Evolutionary conservation across 1,139 yeast genomes (phyloP), one percentile per base, ranked within the genome.

Genomic region (Yamadazyma epiphylla): DNA sequence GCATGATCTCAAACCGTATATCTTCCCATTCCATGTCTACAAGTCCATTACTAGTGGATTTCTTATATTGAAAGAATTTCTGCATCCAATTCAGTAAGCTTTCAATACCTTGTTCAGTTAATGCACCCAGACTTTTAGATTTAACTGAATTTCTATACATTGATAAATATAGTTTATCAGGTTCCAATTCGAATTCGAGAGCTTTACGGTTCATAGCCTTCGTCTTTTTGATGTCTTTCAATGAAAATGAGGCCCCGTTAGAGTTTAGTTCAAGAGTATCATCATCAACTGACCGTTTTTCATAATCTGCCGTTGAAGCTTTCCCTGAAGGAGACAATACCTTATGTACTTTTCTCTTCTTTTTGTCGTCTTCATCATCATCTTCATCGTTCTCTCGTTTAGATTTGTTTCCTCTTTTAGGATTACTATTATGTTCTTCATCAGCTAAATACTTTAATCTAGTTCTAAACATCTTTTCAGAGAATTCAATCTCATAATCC

Each of bases 401-500:
- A 5, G 60, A 44, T 35, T 57, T 59, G 41, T 55, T 60, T 2
- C 62, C 63, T 22, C 64, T 40, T 32, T 60, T 60, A 4, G 64
- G 63, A 19, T 55, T 55, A 36, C 43, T 48, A 35, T 52, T 56
- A 41, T 58, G 60, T 32, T 60, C 68, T 38, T 68, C 74, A 32
- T 67, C 77, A 2, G 64, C 70, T 33, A 82, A 58, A 47, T 78
- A 80, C 35, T 64, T 65, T 32, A 66, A 58, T 35, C 96, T 72
- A 30, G 81, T 74, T 26, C 64, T 62, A 37, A 71, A 72, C 85
- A 87, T 85, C 24, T 64, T 69, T 27, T 73, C 72, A 1, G 95
- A 94, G 56, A 79, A 88, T 30, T 70, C 74, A 22, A 74, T 60
- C 51, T 89, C 97, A 31, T 66, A 73, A 5, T 70, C 75, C 2